A percentile compares a stretch with the other conserved stretches of the same genome.
These are phyloP conservation scores for Penicillium psychrosexuale DNA, from an alignment of 2,329 filamentous ascomycete species.

Conservation along the genomic window DNA sequence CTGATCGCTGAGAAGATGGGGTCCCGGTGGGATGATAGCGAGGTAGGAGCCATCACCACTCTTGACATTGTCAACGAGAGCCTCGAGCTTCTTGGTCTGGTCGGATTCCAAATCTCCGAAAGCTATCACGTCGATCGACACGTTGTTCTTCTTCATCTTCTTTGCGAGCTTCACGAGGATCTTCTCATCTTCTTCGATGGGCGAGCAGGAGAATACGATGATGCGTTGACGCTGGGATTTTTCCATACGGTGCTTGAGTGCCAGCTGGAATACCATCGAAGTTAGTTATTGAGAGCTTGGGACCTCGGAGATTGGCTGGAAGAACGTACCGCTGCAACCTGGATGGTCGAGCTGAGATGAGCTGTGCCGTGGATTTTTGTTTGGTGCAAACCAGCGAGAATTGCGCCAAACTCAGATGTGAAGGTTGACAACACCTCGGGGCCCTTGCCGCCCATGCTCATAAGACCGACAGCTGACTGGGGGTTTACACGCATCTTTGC, in stretches of 20 bases:
- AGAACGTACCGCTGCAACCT: conserved; percentile 79
- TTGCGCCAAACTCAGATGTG: conserved; percentile 93
- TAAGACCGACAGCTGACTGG: conserved; percentile 93
- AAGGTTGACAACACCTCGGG: conserved; percentile 95
- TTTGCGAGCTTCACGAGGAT: conserved; percentile 84
- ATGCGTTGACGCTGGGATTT: conserved; percentile 95
- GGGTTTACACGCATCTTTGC: conserved; percentile 93
- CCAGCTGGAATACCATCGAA: conserved; percentile 60
- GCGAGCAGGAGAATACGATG: conserved; percentile 94
- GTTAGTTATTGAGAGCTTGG: conserved; percentile 11
- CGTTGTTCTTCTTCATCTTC: conserved; percentile 98
- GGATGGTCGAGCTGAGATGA: conserved; percentile 89
- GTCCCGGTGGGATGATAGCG: conserved; percentile 83
- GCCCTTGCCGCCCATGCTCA: conserved; percentile 98
- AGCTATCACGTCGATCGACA: conserved; percentile 88
- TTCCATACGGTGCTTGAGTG: conserved; percentile 96
- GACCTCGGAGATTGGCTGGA: not conserved
- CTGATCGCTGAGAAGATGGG: conserved; percentile 88
- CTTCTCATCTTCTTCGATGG: conserved; percentile 85
- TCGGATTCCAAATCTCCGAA: conserved; percentile 93
- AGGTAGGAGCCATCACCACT: conserved; percentile 87
- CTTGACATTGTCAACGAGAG: conserved; percentile 92
- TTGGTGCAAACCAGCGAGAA: conserved; percentile 84
- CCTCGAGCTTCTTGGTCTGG: conserved; percentile 81
- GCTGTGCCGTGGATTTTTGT: conserved; percentile 90